Evolutionary conservation across 1,139 yeast species (phyloP).

Genomic region (Sporopachydermia cereana): DNA sequence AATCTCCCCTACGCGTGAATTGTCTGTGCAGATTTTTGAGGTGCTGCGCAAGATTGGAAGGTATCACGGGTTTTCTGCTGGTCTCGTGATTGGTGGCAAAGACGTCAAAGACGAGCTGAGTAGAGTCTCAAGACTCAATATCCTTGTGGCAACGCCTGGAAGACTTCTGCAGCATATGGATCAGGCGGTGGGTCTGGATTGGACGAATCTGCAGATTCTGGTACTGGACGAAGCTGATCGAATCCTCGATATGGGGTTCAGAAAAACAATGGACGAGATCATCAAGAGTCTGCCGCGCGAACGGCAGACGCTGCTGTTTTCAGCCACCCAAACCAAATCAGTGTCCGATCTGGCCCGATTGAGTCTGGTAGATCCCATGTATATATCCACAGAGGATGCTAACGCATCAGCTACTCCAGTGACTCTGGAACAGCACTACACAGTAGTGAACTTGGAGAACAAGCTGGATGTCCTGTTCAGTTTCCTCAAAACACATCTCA

Average conservation of each 20-base stretch:
- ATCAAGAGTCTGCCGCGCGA: constrained; percentile 71
- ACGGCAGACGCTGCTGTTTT: constrained; percentile 80
- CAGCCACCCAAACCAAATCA: constrained; percentile 89
- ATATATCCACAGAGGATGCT: constrained; percentile 40
- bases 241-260: constrained; percentile 94
- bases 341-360: constrained; percentile 82
- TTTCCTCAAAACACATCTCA: constrained; percentile 79
- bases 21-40: constrained; percentile 89
- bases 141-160: constrained; percentile 93
- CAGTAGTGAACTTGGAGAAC: constrained; percentile 59
- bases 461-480: constrained; percentile 83
- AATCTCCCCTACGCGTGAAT: constrained; percentile 87
- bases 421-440: constrained; percentile 71
- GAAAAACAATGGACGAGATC: constrained; percentile 76
- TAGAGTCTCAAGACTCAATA: constrained; percentile 72
- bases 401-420: constrained; percentile 64
- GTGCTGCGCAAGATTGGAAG: constrained; percentile 79
- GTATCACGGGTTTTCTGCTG: constrained; percentile 75
- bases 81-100: constrained; percentile 93
- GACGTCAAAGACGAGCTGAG: constrained; percentile 83
- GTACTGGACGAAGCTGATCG: constrained; percentile 96
- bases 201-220: constrained; percentile 66
- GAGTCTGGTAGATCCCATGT: constrained; percentile 68
- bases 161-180: constrained; percentile 90
- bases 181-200: constrained; percentile 78